A percentile compares a stretch with the other conserved stretches of the same genome.
These are phyloP conservation scores for Allomyces macrogynus DNA, from an alignment of 192 early-diverging fungal species.

Conservation along the genomic window DNA sequence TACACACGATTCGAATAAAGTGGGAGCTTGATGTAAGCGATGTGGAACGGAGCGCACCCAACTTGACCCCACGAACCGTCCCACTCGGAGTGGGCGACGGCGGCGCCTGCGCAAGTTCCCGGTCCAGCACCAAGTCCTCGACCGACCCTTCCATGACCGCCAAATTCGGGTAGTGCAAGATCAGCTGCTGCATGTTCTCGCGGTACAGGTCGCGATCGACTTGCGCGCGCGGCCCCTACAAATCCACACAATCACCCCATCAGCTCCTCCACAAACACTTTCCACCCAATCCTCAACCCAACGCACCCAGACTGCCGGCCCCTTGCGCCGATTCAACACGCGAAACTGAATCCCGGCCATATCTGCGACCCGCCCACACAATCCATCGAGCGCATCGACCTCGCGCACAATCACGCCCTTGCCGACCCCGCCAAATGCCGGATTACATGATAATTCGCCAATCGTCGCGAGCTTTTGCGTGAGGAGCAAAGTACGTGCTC, in stretches of 20 bases:
- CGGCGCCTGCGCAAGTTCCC: not conserved
- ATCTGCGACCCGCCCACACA: conserved; percentile 61
- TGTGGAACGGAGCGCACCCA: conserved; percentile 31
- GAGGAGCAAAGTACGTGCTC: conserved; percentile 46
- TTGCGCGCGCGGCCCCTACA: conserved; percentile 56
- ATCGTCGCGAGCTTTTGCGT: conserved; percentile 58
- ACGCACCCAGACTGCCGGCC: conserved; percentile 53
- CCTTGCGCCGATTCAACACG: conserved; percentile 57
- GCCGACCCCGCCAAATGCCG: conserved; percentile 66
- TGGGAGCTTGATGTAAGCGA: no score
- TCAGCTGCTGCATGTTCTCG: conserved; percentile 38
- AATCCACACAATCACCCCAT: not conserved
- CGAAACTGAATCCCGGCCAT: conserved; percentile 62
- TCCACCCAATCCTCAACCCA: not conserved
- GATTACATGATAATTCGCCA: conserved; percentile 76
- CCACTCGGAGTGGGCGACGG: conserved; percentile 10
- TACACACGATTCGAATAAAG: not conserved
- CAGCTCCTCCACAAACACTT: not conserved
- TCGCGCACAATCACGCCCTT: conserved; percentile 63
- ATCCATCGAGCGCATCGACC: conserved; percentile 61
- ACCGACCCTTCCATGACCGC: conserved; percentile 46
- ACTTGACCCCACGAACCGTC: conserved; percentile 25
- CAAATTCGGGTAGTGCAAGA: conserved; percentile 45
- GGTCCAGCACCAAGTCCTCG: conserved; percentile 37
- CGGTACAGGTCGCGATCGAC: conserved; percentile 63